Conservation (phyloP, 2,329 filamentous ascomycete species). For the Shiraia bambusicola region DNA sequence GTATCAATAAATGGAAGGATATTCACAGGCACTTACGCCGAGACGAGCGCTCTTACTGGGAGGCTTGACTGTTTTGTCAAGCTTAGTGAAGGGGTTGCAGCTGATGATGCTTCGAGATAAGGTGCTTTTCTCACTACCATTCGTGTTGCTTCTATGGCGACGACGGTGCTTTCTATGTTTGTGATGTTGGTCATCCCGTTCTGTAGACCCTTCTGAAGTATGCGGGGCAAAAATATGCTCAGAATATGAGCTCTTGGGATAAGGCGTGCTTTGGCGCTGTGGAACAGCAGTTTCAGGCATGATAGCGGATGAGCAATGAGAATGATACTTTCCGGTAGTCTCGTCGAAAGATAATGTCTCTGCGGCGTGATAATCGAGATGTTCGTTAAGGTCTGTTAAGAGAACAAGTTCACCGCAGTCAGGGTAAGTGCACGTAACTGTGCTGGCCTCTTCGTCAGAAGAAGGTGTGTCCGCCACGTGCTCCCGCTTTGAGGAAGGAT, state of each 20-base stretch:
- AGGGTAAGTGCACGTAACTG: slow-evolving; percentile 44
- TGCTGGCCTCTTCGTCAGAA: slow-evolving; percentile 32
- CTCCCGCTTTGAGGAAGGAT: slow-evolving; percentile 20
- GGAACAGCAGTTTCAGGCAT: slow-evolving; percentile 29
- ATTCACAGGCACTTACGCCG: slow-evolving; percentile 31
- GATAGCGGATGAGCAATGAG: slow-evolving; percentile 31
- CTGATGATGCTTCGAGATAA: slow-evolving; percentile 38
- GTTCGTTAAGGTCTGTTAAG: slow-evolving; percentile 48
- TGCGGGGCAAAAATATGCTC: slow-evolving; percentile 24
- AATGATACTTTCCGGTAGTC: slow-evolving; percentile 37
- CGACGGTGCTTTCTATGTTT: slow-evolving; percentile 26
- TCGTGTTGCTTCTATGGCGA: slow-evolving; percentile 29
- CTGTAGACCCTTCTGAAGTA: slow-evolving; percentile 18
- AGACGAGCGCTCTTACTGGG: slow-evolving; percentile 36
- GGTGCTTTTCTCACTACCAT: slow-evolving; percentile 38
- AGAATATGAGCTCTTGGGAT: slow-evolving; percentile 25
- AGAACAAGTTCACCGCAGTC: slow-evolving; percentile 48
- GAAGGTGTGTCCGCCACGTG: slow-evolving; percentile 27
- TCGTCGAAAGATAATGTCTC: slow-evolving; percentile 44
- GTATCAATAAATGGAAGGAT: not conserved
- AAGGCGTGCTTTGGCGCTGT: slow-evolving; percentile 8
- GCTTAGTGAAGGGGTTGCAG: slow-evolving; percentile 37
- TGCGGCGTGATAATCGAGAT: slow-evolving; percentile 49
- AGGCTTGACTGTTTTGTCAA: slow-evolving; percentile 30
- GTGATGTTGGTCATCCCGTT: slow-evolving; percentile 18